Conservation (phyloP, 257 asterid species). For the Haberlea rhodopensis region DNA sequence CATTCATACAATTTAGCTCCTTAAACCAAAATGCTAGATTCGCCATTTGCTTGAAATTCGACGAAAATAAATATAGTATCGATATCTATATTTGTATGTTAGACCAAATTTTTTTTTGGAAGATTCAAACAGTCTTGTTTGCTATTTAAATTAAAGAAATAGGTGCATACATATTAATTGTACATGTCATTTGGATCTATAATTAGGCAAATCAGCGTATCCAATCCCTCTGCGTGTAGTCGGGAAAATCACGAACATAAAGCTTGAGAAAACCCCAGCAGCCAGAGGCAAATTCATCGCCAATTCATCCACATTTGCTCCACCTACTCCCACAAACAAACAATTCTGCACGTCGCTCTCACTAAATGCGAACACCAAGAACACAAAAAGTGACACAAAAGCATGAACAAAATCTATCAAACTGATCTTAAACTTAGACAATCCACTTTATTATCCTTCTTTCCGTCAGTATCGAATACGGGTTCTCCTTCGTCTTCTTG, state of each 20-base stretch:
- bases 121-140: too few species aligned
- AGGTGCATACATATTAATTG: not conserved
- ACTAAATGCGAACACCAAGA: conserved; percentile 51
- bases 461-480: not conserved
- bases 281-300: conserved; percentile 57
- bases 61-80: too few species aligned
- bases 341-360: conserved; percentile 42
- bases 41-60: too few species aligned
- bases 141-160: not conserved
- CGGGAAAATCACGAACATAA: conserved; percentile 54
- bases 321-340: conserved; percentile 52
- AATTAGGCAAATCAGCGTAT: conserved; percentile 39
- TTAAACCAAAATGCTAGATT: too few species aligned
- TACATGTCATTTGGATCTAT: conserved; percentile 1
- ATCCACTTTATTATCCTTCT: conserved; percentile 8
- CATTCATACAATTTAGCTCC: too few species aligned
- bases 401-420: conserved; percentile 53
- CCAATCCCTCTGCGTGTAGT: conserved; percentile 69
- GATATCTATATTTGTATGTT: too few species aligned
- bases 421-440: conserved; percentile 36
- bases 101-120: too few species aligned
- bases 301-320: conserved; percentile 40
- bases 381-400: conserved; percentile 41
- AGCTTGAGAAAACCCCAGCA: conserved; percentile 49
- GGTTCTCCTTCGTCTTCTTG: not conserved